phyloP scores from a whole-genome alignment of 169 alveolate species.

The Blepharisma undulans region DNA sequence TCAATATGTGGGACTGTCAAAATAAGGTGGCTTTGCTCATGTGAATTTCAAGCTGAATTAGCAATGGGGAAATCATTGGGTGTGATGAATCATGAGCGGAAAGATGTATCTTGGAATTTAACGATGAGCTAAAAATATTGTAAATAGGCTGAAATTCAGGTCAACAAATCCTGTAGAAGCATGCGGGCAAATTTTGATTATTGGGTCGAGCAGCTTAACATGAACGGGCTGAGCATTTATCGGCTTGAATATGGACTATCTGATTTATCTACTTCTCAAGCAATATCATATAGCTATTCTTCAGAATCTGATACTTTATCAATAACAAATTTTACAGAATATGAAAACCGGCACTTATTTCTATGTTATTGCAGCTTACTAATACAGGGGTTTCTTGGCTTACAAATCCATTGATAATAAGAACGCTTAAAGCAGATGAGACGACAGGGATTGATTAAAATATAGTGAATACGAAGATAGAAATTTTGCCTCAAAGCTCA shows the following conservation, averaged over 20 bases:
- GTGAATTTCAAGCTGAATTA: not conserved
- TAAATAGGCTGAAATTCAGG: constrained; percentile 22
- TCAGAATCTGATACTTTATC: not conserved
- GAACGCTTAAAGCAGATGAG: constrained; percentile 18
- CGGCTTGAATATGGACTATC: constrained; percentile 17
- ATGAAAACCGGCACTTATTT: not conserved
- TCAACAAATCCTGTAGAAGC: not conserved
- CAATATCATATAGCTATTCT: not conserved
- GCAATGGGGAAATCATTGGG: not conserved
- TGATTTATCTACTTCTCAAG: not conserved
- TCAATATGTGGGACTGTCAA: not conserved
- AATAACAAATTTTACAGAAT: not conserved
- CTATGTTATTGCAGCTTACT: not conserved
- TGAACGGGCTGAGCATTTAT: not conserved
- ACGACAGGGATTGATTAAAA: constrained; percentile 9
- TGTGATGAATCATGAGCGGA: not conserved
- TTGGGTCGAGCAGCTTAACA: not conserved
- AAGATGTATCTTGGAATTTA: too few species aligned
- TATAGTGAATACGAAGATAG: not conserved
- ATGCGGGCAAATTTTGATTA: constrained; percentile 5
- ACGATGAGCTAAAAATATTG: not conserved
- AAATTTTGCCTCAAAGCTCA: not conserved
- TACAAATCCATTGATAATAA: constrained; percentile 7
- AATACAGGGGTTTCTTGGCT: not conserved
- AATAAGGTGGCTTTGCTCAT: not conserved